Evolutionary conservation across 805 yeast genomes (phyloP).

Genomic region (Starmerella riodocensis): DNA sequence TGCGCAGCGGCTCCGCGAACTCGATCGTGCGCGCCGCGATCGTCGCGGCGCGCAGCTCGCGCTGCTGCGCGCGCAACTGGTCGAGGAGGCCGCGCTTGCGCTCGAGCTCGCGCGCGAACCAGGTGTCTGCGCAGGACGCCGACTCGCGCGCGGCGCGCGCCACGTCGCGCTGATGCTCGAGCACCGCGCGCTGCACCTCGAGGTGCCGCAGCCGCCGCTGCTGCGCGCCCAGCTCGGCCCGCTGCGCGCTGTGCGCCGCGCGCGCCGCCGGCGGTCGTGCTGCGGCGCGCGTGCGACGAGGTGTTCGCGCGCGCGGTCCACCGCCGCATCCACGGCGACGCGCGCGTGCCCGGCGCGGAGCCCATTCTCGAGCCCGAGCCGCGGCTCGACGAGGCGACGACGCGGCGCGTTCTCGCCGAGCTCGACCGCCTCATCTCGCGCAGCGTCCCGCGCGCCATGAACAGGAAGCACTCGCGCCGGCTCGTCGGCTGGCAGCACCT

Average conservation of each 20-base stretch:
- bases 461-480: background rate
- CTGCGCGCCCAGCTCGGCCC: background rate
- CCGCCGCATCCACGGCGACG: conserved; percentile 15
- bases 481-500: conserved; percentile 10
- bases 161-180: background rate
- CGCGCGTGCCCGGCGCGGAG: conserved; percentile 3
- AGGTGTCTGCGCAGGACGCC: background rate
- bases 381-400: conserved; percentile 4
- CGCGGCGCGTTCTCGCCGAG: conserved; percentile 2
- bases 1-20: conserved; percentile 1
- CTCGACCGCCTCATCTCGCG: conserved; percentile 7
- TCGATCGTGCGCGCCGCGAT: conserved; percentile 1
- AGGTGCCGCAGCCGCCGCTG: background rate
- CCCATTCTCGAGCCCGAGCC: conserved; percentile 19
- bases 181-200: background rate
- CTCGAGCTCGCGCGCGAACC: background rate
- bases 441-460: background rate
- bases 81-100: background rate
- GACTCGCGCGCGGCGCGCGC: background rate
- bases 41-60: background rate
- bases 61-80: background rate
- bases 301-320: conserved; percentile 19
- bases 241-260: background rate
- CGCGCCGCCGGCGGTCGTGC: conserved; percentile 6
- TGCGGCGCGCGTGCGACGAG: conserved; percentile 21